phyloP scores from a whole-genome alignment of 75 land plant species.

The Cupressus sempervirens region DNA sequence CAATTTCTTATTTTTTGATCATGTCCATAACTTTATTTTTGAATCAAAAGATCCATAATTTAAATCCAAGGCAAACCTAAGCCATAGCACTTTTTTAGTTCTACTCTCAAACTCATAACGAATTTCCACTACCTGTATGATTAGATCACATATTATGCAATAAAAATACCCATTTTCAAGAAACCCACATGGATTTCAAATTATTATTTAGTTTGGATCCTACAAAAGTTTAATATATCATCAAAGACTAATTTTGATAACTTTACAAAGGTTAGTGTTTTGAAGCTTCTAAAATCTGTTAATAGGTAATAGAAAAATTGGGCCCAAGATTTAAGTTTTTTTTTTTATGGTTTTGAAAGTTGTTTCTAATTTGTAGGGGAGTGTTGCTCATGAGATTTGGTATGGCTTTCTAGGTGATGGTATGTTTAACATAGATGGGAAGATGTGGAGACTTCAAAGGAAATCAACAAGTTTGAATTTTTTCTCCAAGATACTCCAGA shows the following conservation, averaged over 20 bases:
- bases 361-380: too few species aligned
- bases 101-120: not conserved
- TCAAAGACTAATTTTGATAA: constrained; percentile 28
- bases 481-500: constrained; percentile 19
- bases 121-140: constrained; percentile 8
- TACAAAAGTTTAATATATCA: constrained; percentile 16
- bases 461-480: constrained; percentile 32
- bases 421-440: constrained; percentile 27
- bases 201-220: constrained; percentile 15
- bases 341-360: too few species aligned
- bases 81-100: not conserved
- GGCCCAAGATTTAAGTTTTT: too few species aligned
- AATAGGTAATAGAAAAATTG: too few species aligned
- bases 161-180: not conserved
- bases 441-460: constrained; percentile 28
- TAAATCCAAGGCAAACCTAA: not conserved
- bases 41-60: not conserved
- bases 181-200: not conserved
- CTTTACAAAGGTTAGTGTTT: too few species aligned
- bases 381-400: constrained; percentile 1
- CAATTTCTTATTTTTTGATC: too few species aligned
- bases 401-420: constrained; percentile 28
- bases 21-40: not conserved
- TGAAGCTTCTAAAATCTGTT: too few species aligned
- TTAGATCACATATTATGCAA: constrained; percentile 5